These are phyloP conservation scores for Tricladium varicosporioides DNA, from an alignment of 2,329 filamentous ascomycete species.

Conservation along the genomic window DNA sequence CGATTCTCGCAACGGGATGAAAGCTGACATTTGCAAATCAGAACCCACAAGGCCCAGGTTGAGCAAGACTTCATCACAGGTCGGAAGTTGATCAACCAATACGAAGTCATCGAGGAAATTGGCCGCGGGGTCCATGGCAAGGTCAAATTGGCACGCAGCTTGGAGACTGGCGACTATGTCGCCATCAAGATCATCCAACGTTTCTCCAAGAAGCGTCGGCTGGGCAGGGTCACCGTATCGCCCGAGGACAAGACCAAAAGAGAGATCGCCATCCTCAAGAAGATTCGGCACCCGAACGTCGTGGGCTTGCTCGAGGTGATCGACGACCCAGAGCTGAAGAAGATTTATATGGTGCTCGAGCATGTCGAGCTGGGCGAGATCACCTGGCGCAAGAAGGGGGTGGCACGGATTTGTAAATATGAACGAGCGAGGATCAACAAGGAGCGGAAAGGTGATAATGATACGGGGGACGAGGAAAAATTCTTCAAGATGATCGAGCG, in stretches of 20 bases:
- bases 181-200: slow-evolving; percentile 98
- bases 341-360: slow-evolving; percentile 97
- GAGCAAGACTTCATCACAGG: slow-evolving; percentile 87
- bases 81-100: slow-evolving; percentile 95
- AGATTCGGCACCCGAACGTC: slow-evolving; percentile 95
- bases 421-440: slow-evolving; percentile 80
- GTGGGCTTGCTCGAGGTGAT: slow-evolving; percentile 96
- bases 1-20: slow-evolving; percentile 2
- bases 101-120: slow-evolving; percentile 94
- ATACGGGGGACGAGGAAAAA: slow-evolving; percentile 55
- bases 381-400: slow-evolving; percentile 85
- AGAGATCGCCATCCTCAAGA: slow-evolving; percentile 97
- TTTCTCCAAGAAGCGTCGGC: slow-evolving; percentile 86
- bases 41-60: slow-evolving; percentile 86
- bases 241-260: slow-evolving; percentile 82
- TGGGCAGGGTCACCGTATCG: slow-evolving; percentile 76
- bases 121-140: slow-evolving; percentile 96
- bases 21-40: slow-evolving; percentile 36
- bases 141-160: slow-evolving; percentile 88
- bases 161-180: slow-evolving; percentile 73
- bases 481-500: slow-evolving; percentile 59
- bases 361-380: slow-evolving; percentile 94
- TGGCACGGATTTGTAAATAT: slow-evolving; percentile 77
- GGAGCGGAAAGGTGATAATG: slow-evolving; percentile 61
- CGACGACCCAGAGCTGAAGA: slow-evolving; percentile 92